A percentile compares a stretch with the other conserved stretches of the same genome.
phyloP scores from a whole-genome alignment of 1,284 basidiomycete species.

The Hymenochaete sp. region DNA sequence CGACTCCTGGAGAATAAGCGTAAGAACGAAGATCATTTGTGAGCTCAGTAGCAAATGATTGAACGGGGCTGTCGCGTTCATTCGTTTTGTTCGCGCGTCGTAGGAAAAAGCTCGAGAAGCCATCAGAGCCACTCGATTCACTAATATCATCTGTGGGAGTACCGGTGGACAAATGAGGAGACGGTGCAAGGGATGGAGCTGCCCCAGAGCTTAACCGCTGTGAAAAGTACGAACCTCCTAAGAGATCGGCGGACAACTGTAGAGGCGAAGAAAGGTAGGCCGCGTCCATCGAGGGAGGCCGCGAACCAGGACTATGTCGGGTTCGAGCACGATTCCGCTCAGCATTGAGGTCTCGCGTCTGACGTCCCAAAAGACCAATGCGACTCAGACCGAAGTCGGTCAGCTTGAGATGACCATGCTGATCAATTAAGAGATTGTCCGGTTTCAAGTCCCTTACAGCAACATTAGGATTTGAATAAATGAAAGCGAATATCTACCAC shows the following conservation, averaged over 20 bases:
- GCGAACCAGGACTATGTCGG: slow-evolving; percentile 59
- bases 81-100: slow-evolving; percentile 39
- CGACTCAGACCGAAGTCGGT: slow-evolving; percentile 97
- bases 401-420: slow-evolving; percentile 91
- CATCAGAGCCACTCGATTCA: slow-evolving; percentile 84
- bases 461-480: slow-evolving; percentile 2
- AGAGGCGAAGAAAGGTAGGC: slow-evolving; percentile 70
- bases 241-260: slow-evolving; percentile 44
- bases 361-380: slow-evolving; percentile 94
- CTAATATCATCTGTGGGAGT: slow-evolving; percentile 64
- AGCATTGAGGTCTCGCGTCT: slow-evolving; percentile 71
- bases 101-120: slow-evolving; percentile 49
- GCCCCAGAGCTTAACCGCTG: slow-evolving; percentile 43
- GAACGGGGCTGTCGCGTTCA: slow-evolving; percentile 60
- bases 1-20: slow-evolving; percentile 38
- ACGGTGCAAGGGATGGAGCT: slow-evolving; percentile 48
- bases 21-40: slow-evolving; percentile 72
- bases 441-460: slow-evolving; percentile 86
- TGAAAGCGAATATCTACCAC: not conserved
- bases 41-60: slow-evolving; percentile 73
- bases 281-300: slow-evolving; percentile 77
- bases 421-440: slow-evolving; percentile 94
- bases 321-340: slow-evolving; percentile 42
- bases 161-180: slow-evolving; percentile 46
- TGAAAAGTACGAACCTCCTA: slow-evolving; percentile 75